Conservation (phyloP, 164 flowering plant species). For the Cinnamomum chago region DNA sequence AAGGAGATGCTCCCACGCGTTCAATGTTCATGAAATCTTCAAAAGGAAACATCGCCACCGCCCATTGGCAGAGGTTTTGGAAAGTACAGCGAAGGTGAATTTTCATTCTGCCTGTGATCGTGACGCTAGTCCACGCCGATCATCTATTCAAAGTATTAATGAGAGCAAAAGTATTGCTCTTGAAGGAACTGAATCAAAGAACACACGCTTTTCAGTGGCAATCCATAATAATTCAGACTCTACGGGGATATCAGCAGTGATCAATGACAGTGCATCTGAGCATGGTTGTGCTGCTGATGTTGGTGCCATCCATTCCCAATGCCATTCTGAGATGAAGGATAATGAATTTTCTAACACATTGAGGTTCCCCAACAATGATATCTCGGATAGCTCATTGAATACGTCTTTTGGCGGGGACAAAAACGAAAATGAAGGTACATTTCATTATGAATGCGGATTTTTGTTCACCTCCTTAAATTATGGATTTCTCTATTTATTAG, state of each 20-base stretch:
- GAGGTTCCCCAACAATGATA: conserved; percentile 33
- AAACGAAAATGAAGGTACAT: conserved; percentile 47
- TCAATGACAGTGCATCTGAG: conserved; percentile 36
- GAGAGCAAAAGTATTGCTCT: conserved; percentile 26
- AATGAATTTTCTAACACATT: conserved; percentile 33
- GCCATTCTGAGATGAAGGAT: conserved; percentile 36
- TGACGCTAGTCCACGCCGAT: conserved; percentile 33
- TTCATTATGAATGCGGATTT: neutral
- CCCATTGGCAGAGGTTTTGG: conserved; percentile 39
- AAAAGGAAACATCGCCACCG: conserved; percentile 64
- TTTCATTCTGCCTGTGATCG: conserved; percentile 57
- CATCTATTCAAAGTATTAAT: conserved; percentile 31
- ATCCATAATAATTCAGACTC: conserved; percentile 37
- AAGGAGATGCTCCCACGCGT: conserved; percentile 50
- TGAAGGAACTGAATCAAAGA: conserved; percentile 40
- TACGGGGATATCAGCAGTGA: conserved; percentile 41
- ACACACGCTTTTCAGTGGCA: conserved; percentile 19
- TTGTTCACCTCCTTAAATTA: neutral
- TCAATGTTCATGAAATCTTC: conserved; percentile 43
- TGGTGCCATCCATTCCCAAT: conserved; percentile 17
- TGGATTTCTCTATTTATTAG: neutral
- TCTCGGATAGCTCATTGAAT: conserved; percentile 51
- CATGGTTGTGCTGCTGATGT: conserved; percentile 26
- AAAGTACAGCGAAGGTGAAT: conserved; percentile 51
- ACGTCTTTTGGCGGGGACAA: conserved; percentile 60